Percentiles rank a stretch among this genome's conserved stretches.
These are phyloP conservation scores for Calendula officinalis DNA, from an alignment of 129 eudicot species.

Conservation along the genomic window DNA sequence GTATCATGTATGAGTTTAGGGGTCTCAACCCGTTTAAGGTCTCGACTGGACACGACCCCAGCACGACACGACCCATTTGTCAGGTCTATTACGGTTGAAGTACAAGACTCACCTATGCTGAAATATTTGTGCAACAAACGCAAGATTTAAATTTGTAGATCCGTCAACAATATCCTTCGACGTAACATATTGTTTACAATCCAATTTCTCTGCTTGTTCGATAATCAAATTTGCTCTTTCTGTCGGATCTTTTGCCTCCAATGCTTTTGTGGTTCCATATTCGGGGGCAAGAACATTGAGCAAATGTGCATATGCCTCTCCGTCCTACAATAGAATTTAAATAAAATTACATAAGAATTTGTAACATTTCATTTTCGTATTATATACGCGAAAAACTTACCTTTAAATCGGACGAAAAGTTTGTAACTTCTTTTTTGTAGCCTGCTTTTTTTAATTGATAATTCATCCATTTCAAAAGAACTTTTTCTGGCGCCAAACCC, in stretches of 20 bases:
- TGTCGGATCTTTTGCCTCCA: conserved; percentile 57
- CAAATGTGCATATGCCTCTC: conserved; percentile 64
- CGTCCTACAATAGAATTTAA: conserved; percentile 39
- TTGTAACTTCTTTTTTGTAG: conserved; percentile 44
- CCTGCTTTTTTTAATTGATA: conserved; percentile 51
- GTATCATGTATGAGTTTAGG: too few relatives aligned
- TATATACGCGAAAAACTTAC: conserved; percentile 15
- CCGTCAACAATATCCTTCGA: conserved; percentile 66
- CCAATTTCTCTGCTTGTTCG: conserved; percentile 65
- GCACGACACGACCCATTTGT: too few relatives aligned
- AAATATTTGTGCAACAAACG: conserved; percentile 67
- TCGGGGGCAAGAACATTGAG: conserved; percentile 74
- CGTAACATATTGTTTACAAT: conserved; percentile 58
- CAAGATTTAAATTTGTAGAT: conserved; percentile 66
- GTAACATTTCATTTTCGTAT: neutral
- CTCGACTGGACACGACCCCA: too few relatives aligned
- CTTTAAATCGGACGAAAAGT: conserved; percentile 49
- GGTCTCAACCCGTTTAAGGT: too few relatives aligned
- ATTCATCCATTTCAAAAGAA: conserved; percentile 66
- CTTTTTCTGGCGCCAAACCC: conserved; percentile 51
- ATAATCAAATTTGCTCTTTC: conserved; percentile 61
- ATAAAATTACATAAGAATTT: neutral
- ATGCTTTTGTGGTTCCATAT: conserved; percentile 39
- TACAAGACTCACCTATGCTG: conserved; percentile 46
- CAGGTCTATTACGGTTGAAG: too few relatives aligned